Conservation (phyloP, 1,284 basidiomycete species). For the Phlebopus sp. region DNA sequence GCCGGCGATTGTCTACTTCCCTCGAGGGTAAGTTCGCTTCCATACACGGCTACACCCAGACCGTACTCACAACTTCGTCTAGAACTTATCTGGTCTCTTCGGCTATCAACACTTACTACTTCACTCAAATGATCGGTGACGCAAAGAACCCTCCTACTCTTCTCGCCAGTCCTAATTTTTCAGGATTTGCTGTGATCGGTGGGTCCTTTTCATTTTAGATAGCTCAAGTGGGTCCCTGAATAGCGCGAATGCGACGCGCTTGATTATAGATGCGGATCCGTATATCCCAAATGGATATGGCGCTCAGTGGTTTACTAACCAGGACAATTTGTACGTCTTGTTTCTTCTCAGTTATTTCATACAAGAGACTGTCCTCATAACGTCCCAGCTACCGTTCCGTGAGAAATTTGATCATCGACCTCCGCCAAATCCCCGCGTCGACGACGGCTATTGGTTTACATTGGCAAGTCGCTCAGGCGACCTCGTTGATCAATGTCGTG, state of each 20-base stretch:
- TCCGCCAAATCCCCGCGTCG: slow-evolving; percentile 46
- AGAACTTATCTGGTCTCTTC: slow-evolving; percentile 46
- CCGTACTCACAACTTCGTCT: neutral
- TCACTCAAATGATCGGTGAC: slow-evolving; percentile 50
- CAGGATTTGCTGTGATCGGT: slow-evolving; percentile 54
- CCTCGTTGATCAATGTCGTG: slow-evolving; percentile 58
- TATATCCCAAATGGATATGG: slow-evolving; percentile 36
- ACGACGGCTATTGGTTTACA: slow-evolving; percentile 61
- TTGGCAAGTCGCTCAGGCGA: slow-evolving; percentile 80
- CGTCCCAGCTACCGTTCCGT: slow-evolving; percentile 38
- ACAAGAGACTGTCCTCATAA: neutral
- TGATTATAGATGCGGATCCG: slow-evolving; percentile 40
- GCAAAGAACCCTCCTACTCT: slow-evolving; percentile 48
- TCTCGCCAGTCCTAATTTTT: slow-evolving; percentile 43
- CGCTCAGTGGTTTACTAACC: slow-evolving; percentile 45
- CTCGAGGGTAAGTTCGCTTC: slow-evolving; percentile 14
- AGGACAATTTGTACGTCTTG: slow-evolving; percentile 45
- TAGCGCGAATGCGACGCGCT: neutral
- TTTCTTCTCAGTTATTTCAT: neutral
- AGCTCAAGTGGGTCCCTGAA: neutral
- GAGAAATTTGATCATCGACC: slow-evolving; percentile 47
- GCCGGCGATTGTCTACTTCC: slow-evolving; percentile 28
- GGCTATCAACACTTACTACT: slow-evolving; percentile 49
- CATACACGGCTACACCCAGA: neutral
- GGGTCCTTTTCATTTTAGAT: slow-evolving; percentile 4